Base-by-base conservation (phyloP, 2,329 filamentous ascomycete species). In the Nemania serpens region DNA sequence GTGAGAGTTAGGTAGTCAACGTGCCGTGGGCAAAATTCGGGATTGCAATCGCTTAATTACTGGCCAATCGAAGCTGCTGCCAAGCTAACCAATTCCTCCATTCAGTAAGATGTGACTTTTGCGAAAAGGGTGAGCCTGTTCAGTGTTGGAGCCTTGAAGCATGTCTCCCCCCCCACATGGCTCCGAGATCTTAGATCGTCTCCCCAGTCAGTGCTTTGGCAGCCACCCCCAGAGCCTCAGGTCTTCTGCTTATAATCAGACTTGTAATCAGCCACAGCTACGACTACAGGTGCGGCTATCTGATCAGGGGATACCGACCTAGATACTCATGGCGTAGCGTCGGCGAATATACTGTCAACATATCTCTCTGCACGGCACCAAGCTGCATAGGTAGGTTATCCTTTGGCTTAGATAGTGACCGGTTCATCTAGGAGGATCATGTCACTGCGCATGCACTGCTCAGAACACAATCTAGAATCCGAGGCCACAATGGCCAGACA, bases 371-470 rank as follows among this genome's bases (percentile, higher is more conserved):
- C 15, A 53, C 45, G 13, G 39, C 33, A 36, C 41, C 18, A 54
- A 48, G 42, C 20, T 15, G 43, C 49, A 58, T 47, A 42, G 37
- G 18, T 49, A 47, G 46, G 25, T 58, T 34, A 18, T 51, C 61
- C 29, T 33, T 61, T 52, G 61, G 57, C 51, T 50, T 34, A 36
- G 57, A 50, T 29, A 56, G 54, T 60, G 57, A 63, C 61, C 57
- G 51, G 61, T 34, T 2, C 25, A 18, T 39, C 48, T 36, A 41
- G 33, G 41, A 33, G 51, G 51, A 17, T 20, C 56, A 55, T 54
- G n/a, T n/a, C n/a, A n/a, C n/a, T n/a, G 57, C 57, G 49, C 57
- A 15, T 34, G 15, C 17, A 45, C 39, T 11, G 39, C 22, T 33
- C 47, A 52, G 18, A 25, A 13, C 56, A 37, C 46, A 54, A 53